Evolutionary conservation across 2,329 filamentous ascomycete species (phyloP).

Genomic region (Fusarium nanum): DNA sequence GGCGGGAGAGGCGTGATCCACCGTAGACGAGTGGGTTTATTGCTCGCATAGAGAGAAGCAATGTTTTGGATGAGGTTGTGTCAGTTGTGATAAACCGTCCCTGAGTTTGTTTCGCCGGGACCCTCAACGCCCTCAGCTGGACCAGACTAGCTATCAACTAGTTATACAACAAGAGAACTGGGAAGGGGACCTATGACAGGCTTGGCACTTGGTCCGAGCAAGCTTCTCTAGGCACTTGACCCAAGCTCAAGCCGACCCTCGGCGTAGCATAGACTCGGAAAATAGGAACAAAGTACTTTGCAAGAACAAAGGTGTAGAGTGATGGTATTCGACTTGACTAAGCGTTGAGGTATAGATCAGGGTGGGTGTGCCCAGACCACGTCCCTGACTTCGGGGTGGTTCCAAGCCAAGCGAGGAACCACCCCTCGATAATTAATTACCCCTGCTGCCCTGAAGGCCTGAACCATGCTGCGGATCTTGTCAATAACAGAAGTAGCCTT

Average conservation of each 20-base stretch:
- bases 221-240: constrained; percentile 14
- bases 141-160: constrained; percentile 27
- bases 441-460: constrained; percentile 13
- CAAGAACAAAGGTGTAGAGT: constrained; percentile 30
- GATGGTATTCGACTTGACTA: constrained; percentile 1
- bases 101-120: constrained; percentile 35
- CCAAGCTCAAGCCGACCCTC: constrained; percentile 7
- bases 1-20: constrained; percentile 47
- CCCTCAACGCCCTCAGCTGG: constrained; percentile 37
- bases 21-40: constrained; percentile 40
- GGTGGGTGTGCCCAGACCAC: constrained; percentile 7
- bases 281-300: constrained; percentile 10
- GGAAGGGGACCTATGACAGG: constrained; percentile 16
- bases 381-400: constrained; percentile 23
- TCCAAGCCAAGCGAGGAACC: constrained; percentile 6
- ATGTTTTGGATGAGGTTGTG: constrained; percentile 39
- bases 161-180: constrained; percentile 31
- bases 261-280: constrained; percentile 4
- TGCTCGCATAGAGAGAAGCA: constrained; percentile 42
- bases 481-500: constrained; percentile 21
- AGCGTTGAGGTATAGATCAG: constrained; percentile 21
- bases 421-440: constrained; percentile 14
- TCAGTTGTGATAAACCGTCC: constrained; percentile 37
- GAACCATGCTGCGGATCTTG: constrained; percentile 33
- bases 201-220: constrained; percentile 17